These are phyloP conservation scores for Thielaviopsis punctulata DNA, from an alignment of 2,329 filamentous ascomycete species.

Conservation along the genomic window DNA sequence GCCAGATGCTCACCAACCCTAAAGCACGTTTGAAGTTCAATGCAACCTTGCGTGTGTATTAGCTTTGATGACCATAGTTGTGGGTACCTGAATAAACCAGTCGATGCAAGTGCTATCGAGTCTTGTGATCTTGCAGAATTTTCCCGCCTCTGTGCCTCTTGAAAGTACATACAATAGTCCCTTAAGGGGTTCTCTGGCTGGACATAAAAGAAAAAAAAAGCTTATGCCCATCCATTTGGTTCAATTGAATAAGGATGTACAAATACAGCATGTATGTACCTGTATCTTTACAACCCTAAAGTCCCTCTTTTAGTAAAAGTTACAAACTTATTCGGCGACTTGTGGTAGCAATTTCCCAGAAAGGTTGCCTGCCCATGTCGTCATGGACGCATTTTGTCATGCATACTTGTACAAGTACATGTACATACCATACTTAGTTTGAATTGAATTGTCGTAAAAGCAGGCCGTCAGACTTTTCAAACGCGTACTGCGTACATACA, in stretches of 20 bases:
- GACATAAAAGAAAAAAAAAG: too few relatives aligned
- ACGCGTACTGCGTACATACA: too few relatives aligned
- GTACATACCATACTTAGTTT: too few relatives aligned
- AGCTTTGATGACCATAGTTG: background rate
- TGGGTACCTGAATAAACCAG: background rate
- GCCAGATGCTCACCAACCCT: background rate
- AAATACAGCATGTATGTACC: background rate
- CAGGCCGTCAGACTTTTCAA: too few relatives aligned
- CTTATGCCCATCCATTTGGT: too few relatives aligned
- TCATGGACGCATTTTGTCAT: background rate
- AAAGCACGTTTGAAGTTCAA: background rate
- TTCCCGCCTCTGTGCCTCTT: background rate
- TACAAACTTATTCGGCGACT: background rate
- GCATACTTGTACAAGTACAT: too few relatives aligned
- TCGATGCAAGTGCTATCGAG: too few relatives aligned
- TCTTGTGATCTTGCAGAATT: background rate
- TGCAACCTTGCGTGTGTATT: background rate
- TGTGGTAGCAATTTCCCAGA: background rate
- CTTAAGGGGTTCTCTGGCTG: too few relatives aligned
- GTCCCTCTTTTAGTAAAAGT: background rate
- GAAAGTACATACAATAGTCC: too few relatives aligned
- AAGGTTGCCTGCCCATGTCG: background rate
- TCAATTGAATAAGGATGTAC: too few relatives aligned
- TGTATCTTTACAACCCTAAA: background rate
- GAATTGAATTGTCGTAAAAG: too few relatives aligned